These are phyloP conservation scores for Diaporthe sp. DNA, from an alignment of 2,329 filamentous ascomycete species.

Conservation along the genomic window DNA sequence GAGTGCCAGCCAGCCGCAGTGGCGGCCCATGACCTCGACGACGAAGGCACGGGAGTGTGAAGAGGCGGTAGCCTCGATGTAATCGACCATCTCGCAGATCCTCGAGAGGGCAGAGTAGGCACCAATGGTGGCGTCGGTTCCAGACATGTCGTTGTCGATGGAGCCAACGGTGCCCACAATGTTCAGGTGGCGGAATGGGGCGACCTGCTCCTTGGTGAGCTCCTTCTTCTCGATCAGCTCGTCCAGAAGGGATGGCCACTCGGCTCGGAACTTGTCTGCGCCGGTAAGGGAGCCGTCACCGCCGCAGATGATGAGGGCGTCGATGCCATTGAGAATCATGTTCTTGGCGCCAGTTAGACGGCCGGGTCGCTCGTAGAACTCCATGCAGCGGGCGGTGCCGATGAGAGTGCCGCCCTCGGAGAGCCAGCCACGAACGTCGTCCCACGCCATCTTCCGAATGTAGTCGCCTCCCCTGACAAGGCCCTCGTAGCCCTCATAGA, in stretches of 20 bases:
- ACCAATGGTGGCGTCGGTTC: slow-evolving; percentile 97
- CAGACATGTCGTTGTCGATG: slow-evolving; percentile 98
- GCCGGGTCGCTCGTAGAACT: slow-evolving; percentile 89
- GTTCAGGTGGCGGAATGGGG: slow-evolving; percentile 88
- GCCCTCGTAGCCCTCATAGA: slow-evolving; percentile 97
- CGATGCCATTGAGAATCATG: slow-evolving; percentile 91
- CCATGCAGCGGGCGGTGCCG: slow-evolving; percentile 92
- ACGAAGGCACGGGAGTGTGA: slow-evolving; percentile 98
- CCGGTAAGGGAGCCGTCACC: slow-evolving; percentile 97
- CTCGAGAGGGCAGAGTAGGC: slow-evolving; percentile 93
- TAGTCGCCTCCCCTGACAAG: slow-evolving; percentile 89
- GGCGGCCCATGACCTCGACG: slow-evolving; percentile 97
- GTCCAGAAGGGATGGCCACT: slow-evolving; percentile 90
- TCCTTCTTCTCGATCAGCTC: slow-evolving; percentile 85
- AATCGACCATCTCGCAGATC: slow-evolving; percentile 96
- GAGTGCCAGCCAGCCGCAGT: slow-evolving; percentile 97
- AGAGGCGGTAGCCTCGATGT: slow-evolving; percentile 93
- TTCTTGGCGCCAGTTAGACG: slow-evolving; percentile 92
- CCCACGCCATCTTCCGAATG: slow-evolving; percentile 90
- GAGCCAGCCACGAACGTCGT: slow-evolving; percentile 94
- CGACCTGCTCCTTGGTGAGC: slow-evolving; percentile 77
- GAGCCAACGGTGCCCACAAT: slow-evolving; percentile 97
- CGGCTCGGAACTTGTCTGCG: slow-evolving; percentile 90
- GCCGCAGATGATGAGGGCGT: slow-evolving; percentile 96
- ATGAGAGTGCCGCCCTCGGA: slow-evolving; percentile 96